phyloP scores from a whole-genome alignment of 2,329 filamentous ascomycete genomes.

The Leptographium lundbergii region DNA sequence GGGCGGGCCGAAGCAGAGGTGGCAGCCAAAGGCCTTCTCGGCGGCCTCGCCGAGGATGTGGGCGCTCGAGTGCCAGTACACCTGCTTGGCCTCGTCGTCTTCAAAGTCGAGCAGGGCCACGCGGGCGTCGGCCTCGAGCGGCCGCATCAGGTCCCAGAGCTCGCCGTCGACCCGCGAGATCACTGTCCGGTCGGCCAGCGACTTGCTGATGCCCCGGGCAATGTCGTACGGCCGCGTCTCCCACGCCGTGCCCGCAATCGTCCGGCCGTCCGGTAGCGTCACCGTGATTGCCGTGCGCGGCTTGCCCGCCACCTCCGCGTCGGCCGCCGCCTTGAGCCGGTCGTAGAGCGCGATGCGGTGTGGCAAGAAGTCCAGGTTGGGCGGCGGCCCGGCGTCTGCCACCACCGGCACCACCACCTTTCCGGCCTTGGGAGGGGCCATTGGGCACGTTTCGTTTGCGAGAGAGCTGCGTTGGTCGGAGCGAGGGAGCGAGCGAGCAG shows the following conservation, averaged over 20 bases:
- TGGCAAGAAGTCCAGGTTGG: conserved; percentile 59
- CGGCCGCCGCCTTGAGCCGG: conserved; percentile 70
- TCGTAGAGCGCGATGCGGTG: conserved; percentile 81
- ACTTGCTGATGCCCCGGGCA: conserved; percentile 70
- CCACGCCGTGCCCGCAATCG: conserved; percentile 68
- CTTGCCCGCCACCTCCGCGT: conserved; percentile 60
- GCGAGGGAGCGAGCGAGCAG: too few species aligned
- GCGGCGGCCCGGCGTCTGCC: conserved; percentile 24
- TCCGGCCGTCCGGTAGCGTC: conserved; percentile 59
- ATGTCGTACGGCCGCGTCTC: conserved; percentile 79
- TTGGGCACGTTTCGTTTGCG: background rate
- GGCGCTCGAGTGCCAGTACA: conserved; percentile 96
- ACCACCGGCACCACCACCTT: conserved; percentile 10
- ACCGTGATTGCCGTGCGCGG: conserved; percentile 63
- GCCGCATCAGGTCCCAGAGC: conserved; percentile 87
- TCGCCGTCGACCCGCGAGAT: conserved; percentile 73
- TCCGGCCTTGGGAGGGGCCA: conserved; percentile 7
- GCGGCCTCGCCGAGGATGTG: conserved; percentile 93
- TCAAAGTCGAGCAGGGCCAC: conserved; percentile 77
- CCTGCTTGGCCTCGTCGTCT: conserved; percentile 64
- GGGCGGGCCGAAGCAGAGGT: conserved; percentile 85
- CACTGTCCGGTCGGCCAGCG: conserved; percentile 71
- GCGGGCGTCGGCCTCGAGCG: conserved; percentile 76
- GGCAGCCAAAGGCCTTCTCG: conserved; percentile 81
- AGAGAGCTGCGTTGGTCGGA: background rate